Evolutionary conservation across 2,329 filamentous ascomycete species (phyloP).

Genomic region (Aspergillus phoenicis): DNA sequence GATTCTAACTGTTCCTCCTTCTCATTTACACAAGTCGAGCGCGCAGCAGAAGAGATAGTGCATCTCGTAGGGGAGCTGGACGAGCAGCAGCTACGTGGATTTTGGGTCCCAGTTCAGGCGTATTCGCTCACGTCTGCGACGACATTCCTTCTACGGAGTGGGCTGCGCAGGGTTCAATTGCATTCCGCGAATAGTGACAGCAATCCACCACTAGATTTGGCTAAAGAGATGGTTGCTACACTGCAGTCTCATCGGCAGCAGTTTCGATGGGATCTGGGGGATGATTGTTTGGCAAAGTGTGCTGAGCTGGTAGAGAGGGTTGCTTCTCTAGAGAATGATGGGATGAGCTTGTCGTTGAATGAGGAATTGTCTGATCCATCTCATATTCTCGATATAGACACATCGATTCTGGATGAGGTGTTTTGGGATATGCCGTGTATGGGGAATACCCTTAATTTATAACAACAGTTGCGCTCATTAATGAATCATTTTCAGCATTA

Average conservation of each 20-base stretch:
- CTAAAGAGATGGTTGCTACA: conserved; percentile 45
- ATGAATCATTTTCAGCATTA: background rate
- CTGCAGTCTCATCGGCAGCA: conserved; percentile 46
- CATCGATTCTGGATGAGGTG: background rate
- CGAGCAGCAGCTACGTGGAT: conserved; percentile 49
- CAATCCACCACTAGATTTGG: conserved; percentile 45
- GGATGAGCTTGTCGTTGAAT: background rate
- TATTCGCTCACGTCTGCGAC: conserved; percentile 55
- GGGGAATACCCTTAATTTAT: too few relatives aligned
- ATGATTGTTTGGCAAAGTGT: conserved; percentile 54
- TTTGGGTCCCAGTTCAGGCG: conserved; percentile 54
- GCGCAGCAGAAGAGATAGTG: conserved; percentile 54
- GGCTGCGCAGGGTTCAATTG: conserved; percentile 36
- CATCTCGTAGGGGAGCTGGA: conserved; percentile 52
- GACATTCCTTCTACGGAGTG: conserved; percentile 55
- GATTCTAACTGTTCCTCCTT: conserved; percentile 17
- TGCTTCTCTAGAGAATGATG: background rate
- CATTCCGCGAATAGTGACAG: too few relatives aligned
- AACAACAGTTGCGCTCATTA: too few relatives aligned
- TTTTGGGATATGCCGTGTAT: background rate
- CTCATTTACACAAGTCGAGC: conserved; percentile 47
- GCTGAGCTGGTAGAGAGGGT: conserved; percentile 52
- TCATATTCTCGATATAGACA: background rate
- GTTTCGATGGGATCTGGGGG: conserved; percentile 54
- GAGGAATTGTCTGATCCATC: background rate